A percentile compares a stretch with the other conserved stretches of the same genome.
phyloP scores from a whole-genome alignment of 768 basidiomycete genomes.

The Gloeophyllum trabeum region DNA sequence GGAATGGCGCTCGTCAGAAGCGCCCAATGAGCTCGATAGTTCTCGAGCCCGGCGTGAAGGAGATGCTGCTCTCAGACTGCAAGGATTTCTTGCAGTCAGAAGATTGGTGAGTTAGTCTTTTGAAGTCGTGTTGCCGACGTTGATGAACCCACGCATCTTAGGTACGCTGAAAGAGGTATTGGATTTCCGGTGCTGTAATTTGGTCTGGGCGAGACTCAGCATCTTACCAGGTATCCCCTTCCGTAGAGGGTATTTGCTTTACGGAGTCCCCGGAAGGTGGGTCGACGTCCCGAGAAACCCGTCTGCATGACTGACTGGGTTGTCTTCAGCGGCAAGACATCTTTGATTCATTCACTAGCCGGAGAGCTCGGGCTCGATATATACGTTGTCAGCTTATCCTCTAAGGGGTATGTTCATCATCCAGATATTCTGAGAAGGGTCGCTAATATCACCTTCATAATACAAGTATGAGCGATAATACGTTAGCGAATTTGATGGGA shows the following conservation, averaged over 20 bases:
- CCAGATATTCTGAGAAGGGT: conserved; percentile 9
- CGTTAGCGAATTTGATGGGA: conserved; percentile 77
- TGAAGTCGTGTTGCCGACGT: conserved; percentile 11
- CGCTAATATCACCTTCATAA: too few species aligned
- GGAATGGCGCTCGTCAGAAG: conserved; percentile 84
- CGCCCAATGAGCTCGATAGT: conserved; percentile 90
- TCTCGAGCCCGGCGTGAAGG: conserved; percentile 80
- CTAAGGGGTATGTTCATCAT: conserved; percentile 55
- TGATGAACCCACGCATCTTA: conserved; percentile 16
- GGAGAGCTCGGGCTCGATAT: conserved; percentile 84
- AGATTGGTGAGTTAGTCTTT: conserved; percentile 52
- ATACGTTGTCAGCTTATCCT: conserved; percentile 81
- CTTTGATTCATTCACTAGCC: conserved; percentile 75
- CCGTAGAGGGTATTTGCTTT: conserved; percentile 74
- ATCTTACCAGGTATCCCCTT: conserved; percentile 63
- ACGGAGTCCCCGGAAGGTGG: conserved; percentile 81
- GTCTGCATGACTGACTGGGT: conserved; percentile 3
- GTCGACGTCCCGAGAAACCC: conserved; percentile 4
- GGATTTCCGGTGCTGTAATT: not conserved
- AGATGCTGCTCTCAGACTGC: conserved; percentile 83
- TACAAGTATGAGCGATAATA: conserved; percentile 93
- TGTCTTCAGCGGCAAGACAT: conserved; percentile 65
- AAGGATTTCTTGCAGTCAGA: conserved; percentile 77
- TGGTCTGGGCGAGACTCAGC: not conserved
- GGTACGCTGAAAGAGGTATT: conserved; percentile 87